Conservation (phyloP, 1,139 yeast genomes). For the Saccharomyces hybrid region DNA sequence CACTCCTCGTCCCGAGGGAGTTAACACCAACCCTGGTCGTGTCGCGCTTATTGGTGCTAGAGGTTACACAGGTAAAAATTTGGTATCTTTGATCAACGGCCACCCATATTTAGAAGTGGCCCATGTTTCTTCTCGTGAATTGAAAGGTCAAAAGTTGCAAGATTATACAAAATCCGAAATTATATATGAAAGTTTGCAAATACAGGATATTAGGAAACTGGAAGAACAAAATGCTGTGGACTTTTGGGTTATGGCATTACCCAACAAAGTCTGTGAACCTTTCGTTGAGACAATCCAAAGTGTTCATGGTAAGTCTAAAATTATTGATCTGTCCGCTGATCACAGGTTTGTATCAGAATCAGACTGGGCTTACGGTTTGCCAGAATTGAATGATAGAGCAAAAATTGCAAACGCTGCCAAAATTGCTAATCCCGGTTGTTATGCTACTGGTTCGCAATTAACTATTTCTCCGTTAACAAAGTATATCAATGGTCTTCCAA, state of each 20-base stretch:
- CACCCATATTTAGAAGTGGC: slow-evolving; percentile 85
- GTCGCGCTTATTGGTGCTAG: slow-evolving; percentile 97
- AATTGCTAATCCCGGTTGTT: slow-evolving; percentile 96
- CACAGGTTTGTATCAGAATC: slow-evolving; percentile 85
- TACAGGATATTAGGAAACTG: slow-evolving; percentile 73
- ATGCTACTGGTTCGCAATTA: slow-evolving; percentile 94
- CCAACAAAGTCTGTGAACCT: slow-evolving; percentile 96
- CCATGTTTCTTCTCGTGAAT: slow-evolving; percentile 93
- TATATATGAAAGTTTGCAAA: slow-evolving; percentile 75
- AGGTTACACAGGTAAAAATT: slow-evolving; percentile 93
- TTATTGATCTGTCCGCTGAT: slow-evolving; percentile 91
- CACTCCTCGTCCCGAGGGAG: slow-evolving; percentile 68
- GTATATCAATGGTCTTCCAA: slow-evolving; percentile 61
- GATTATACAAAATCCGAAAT: slow-evolving; percentile 82
- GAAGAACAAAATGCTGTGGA: slow-evolving; percentile 78
- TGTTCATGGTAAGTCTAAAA: slow-evolving; percentile 57
- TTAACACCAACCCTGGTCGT: slow-evolving; percentile 50
- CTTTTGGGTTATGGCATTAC: slow-evolving; percentile 98
- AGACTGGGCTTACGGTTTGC: slow-evolving; percentile 91
- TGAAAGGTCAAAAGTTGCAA: slow-evolving; percentile 74
- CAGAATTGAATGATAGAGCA: slow-evolving; percentile 62
- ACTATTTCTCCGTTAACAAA: slow-evolving; percentile 80
- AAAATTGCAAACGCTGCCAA: slow-evolving; percentile 66
- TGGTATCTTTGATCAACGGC: slow-evolving; percentile 74
- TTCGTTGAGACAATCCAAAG: slow-evolving; percentile 89